Evolutionary conservation across 192 early-diverging fungal species (phyloP).

Genomic region (Mortierella hygrophila): DNA sequence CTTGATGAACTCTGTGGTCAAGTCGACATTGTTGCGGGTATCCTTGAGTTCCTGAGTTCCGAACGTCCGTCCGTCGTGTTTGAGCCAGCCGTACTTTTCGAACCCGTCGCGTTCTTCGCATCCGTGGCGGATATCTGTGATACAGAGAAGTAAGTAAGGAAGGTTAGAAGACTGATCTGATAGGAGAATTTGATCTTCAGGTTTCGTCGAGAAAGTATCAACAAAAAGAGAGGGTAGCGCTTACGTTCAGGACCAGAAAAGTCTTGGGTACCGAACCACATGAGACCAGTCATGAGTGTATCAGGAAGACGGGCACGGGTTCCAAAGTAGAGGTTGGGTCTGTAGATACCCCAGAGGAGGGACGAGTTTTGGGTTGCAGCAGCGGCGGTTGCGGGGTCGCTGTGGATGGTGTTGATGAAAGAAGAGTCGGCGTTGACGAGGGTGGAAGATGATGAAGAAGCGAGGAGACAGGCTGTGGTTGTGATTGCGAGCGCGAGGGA

Average conservation of each 20-base stretch:
- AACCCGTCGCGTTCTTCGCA: slow-evolving; percentile 91
- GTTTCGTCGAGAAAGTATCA: not conserved
- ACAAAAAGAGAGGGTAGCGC: slow-evolving; percentile 2
- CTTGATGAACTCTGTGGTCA: slow-evolving; percentile 85
- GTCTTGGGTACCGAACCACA: slow-evolving; percentile 88
- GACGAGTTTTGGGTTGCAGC: slow-evolving; percentile 58
- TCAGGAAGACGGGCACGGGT: slow-evolving; percentile 81
- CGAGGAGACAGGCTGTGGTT: not conserved
- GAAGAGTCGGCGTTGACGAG: slow-evolving; percentile 19
- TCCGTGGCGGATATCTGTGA: slow-evolving; percentile 84
- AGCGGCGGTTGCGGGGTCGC: not conserved
- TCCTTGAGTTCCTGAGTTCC: slow-evolving; percentile 83
- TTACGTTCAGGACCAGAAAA: slow-evolving; percentile 67
- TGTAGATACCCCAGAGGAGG: slow-evolving; percentile 90
- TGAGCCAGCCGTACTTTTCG: slow-evolving; percentile 85
- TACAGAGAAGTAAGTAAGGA: not conserved
- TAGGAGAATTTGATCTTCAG: not conserved
- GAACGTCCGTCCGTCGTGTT: slow-evolving; percentile 88
- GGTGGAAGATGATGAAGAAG: slow-evolving; percentile 2
- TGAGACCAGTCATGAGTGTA: slow-evolving; percentile 89
- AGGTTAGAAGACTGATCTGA: not conserved
- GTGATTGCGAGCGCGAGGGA: not conserved
- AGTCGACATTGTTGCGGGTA: slow-evolving; percentile 67
- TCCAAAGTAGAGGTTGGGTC: slow-evolving; percentile 96
- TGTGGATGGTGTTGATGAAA: slow-evolving; percentile 10